Base-by-base conservation (phyloP, 106 monocot genomes). In the Alisma plantagoaquatica region DNA sequence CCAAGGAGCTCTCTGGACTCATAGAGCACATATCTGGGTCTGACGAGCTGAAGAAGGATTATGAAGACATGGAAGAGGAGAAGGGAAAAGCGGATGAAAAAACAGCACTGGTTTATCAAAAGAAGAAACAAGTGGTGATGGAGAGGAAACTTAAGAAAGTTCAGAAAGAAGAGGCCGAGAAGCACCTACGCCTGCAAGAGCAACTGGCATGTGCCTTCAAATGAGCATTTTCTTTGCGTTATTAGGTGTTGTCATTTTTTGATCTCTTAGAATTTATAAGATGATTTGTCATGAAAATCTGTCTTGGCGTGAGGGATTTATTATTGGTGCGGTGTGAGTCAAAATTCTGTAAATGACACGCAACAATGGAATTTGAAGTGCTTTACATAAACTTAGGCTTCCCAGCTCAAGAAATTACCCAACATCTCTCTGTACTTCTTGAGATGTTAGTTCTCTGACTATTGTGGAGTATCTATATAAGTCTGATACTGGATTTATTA, bases 121-220 rank as follows among this genome's bases (percentile, higher is more conserved):
- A 90, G 56, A 98, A 98, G 64, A 98, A 79, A 60, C 85, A 78
- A 44, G 43, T 98, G 4, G 79, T 79, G 11, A 74, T 82, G 75
- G 98, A 98, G 61, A 79, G 85, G 55, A 98, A 98, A 65, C 98
- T 90, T 62, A 98, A 98, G 72, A 98, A 98, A 72, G 85, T 74
- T 45, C 98, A 98, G 35, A 98, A 98, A 66, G 98, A 98, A 70
- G 98, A 98, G 49, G 98, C 98, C n/a, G 98, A 98, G 77, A 90
- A 82, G 33, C 90, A 90, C 85, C 46, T 90, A 1, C 82, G 67
- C 20, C 60, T 98, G 64, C 98, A 98, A 67, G 82, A 90, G 0
- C 75, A 98, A 57, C 65, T 98, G 70, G 94, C 81, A 84, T 38
- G 35, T 6, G 35, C 35, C 35, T 14, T 38, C 21, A 20, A 9